phyloP scores from a whole-genome alignment of 768 basidiomycete species.

The Podaxis sp. region DNA sequence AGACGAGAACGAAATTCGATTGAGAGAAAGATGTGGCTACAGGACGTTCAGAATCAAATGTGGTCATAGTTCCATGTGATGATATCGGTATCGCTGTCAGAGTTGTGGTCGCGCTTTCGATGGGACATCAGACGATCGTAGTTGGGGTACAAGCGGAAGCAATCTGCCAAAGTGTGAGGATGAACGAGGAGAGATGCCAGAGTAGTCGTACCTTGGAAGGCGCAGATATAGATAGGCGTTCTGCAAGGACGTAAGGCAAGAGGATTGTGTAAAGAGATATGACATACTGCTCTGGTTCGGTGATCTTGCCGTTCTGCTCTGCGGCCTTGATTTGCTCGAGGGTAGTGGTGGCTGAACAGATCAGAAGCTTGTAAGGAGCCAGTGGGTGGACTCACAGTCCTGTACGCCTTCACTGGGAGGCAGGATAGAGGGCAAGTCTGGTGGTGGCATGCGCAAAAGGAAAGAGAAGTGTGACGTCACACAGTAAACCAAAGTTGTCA shows the following conservation, averaged over 20 bases:
- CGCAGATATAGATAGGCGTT: conserved; percentile 82
- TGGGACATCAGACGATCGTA: conserved; percentile 68
- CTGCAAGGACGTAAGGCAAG: conserved; percentile 30
- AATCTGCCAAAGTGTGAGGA: conserved; percentile 37
- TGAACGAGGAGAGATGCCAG: not conserved
- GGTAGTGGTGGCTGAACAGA: conserved; percentile 48
- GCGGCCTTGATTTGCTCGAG: conserved; percentile 49
- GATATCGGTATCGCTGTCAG: conserved; percentile 50
- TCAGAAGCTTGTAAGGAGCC: not conserved
- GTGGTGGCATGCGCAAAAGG: conserved; percentile 6
- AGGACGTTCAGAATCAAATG: not conserved
- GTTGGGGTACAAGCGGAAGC: conserved; percentile 70
- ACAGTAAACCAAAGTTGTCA: conserved; percentile 15
- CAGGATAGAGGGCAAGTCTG: conserved; percentile 45
- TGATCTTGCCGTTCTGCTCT: conserved; percentile 49
- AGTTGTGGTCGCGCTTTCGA: conserved; percentile 69
- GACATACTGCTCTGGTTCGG: conserved; percentile 64
- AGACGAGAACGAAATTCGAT: not conserved
- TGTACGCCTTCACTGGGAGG: conserved; percentile 47
- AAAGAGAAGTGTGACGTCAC: conserved; percentile 32
- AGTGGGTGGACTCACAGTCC: conserved; percentile 39
- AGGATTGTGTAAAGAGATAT: not conserved
- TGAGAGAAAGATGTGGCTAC: not conserved
- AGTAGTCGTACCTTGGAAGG: conserved; percentile 46
- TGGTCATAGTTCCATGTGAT: conserved; percentile 71